phyloP scores from a whole-genome alignment of 768 basidiomycete species.

The Lentinus tigrinus region DNA sequence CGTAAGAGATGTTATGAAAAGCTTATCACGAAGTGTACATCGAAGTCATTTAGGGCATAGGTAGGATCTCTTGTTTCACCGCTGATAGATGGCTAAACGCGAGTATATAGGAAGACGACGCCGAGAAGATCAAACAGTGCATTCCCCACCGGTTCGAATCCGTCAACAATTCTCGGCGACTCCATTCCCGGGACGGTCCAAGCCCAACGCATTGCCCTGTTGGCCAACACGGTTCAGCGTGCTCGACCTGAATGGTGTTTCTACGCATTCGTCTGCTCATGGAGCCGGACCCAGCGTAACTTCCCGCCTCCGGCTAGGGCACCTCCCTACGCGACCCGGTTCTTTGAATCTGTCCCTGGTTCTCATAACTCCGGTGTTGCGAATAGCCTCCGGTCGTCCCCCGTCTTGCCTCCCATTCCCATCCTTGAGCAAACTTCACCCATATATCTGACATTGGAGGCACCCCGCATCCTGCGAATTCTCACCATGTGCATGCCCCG shows the following conservation, averaged over 20 bases:
- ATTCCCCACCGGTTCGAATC: slow-evolving; percentile 98
- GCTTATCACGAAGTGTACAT: slow-evolving; percentile 99
- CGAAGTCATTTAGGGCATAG: slow-evolving; percentile 90
- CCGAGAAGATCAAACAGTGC: slow-evolving; percentile 98
- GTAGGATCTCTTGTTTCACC: slow-evolving; percentile 28
- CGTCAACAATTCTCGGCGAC: slow-evolving; percentile 92
- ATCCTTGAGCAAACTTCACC: slow-evolving; percentile 33
- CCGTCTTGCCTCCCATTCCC: slow-evolving; percentile 7
- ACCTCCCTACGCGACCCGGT: slow-evolving; percentile 2
- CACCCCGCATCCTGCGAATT: too few relatives aligned
- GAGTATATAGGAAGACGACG: slow-evolving; percentile 78
- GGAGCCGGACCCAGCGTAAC: slow-evolving; percentile 8
- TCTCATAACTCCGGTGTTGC: background rate
- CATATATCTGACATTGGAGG: slow-evolving; percentile 71
- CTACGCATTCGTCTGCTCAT: slow-evolving; percentile 4
- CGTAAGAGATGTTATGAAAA: slow-evolving; percentile 99
- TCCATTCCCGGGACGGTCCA: slow-evolving; percentile 86
- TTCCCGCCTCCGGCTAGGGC: slow-evolving; percentile 4
- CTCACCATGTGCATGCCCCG: background rate
- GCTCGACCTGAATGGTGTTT: slow-evolving; percentile 17
- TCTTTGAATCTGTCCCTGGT: background rate
- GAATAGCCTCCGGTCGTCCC: slow-evolving; percentile 10
- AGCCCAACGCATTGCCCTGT: slow-evolving; percentile 77
- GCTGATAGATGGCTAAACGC: background rate
- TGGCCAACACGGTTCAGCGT: slow-evolving; percentile 53